Evolutionary conservation across 805 yeast species (phyloP).

Genomic region (Nakazawaea siamensis): DNA sequence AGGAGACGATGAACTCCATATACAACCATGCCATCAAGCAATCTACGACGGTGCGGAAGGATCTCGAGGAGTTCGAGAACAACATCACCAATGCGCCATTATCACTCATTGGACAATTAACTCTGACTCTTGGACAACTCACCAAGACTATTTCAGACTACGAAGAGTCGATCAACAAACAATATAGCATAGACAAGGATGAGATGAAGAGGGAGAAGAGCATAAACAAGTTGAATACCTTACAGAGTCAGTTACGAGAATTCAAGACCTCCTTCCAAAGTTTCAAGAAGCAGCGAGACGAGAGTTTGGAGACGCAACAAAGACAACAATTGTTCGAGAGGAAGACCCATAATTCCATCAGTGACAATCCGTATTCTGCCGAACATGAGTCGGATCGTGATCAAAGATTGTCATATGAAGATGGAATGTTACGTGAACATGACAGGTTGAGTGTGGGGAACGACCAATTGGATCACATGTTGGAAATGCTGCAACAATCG

Average conservation of each 20-base stretch:
- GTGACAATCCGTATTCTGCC: constrained; percentile 40
- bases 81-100: constrained; percentile 64
- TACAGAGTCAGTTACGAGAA: constrained; percentile 39
- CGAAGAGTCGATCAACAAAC: constrained; percentile 13
- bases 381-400: constrained; percentile 17
- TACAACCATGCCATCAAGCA: constrained; percentile 89
- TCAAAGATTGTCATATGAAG: constrained; percentile 22
- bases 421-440: constrained; percentile 66
- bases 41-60: constrained; percentile 62
- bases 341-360: constrained; percentile 23
- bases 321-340: constrained; percentile 51
- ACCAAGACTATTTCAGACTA: constrained; percentile 57
- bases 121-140: constrained; percentile 73
- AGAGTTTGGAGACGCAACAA: constrained; percentile 33
- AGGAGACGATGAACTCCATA: constrained; percentile 52
- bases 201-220: constrained; percentile 52
- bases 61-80: constrained; percentile 56
- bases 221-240: constrained; percentile 50
- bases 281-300: constrained; percentile 51
- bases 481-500: constrained; percentile 84
- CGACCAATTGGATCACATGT: constrained; percentile 77
- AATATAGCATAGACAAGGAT: constrained; percentile 10
- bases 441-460: constrained; percentile 59
- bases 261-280: constrained; percentile 41
- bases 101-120: constrained; percentile 52